Evolutionary conservation across 306 rosid species (phyloP).

Genomic region (Neltuma alba): DNA sequence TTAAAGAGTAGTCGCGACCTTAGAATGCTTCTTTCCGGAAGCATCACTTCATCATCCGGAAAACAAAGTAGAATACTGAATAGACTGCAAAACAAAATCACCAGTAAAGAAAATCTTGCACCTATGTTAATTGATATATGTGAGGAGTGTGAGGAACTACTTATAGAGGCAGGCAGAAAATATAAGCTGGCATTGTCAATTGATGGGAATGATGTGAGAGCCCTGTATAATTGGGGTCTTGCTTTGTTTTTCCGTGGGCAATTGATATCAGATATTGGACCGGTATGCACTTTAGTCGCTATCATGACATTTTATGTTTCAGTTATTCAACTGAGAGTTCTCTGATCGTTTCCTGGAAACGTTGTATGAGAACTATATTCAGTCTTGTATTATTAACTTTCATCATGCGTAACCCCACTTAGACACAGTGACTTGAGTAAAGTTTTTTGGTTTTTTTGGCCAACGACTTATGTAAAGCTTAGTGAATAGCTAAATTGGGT

Average conservation of each 20-base stretch:
- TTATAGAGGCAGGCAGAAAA: slow-evolving; percentile 91
- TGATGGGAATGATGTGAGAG: slow-evolving; percentile 78
- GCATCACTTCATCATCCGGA: slow-evolving; percentile 43
- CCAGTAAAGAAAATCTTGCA: slow-evolving; percentile 62
- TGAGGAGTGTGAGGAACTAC: slow-evolving; percentile 93
- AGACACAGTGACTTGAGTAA: too few species aligned
- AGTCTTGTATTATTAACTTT: not conserved
- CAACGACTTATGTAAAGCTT: not conserved
- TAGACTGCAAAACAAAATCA: slow-evolving; percentile 49
- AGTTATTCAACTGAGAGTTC: slow-evolving; percentile 19
- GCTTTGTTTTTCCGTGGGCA: slow-evolving; percentile 97
- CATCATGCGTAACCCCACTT: slow-evolving; percentile 10
- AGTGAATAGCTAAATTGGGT: slow-evolving; percentile 27
- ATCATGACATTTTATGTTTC: slow-evolving; percentile 23
- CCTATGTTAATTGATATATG: slow-evolving; percentile 70
- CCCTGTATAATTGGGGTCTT: slow-evolving; percentile 97
- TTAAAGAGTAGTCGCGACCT: slow-evolving; percentile 80
- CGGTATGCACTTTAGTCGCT: slow-evolving; percentile 60
- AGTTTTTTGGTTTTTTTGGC: too few species aligned
- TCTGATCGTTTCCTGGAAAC: not conserved
- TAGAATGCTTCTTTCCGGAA: slow-evolving; percentile 67
- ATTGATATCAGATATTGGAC: slow-evolving; percentile 89
- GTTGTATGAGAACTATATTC: not conserved
- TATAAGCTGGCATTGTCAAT: slow-evolving; percentile 89
- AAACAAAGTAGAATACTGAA: slow-evolving; percentile 52